Evolutionary conservation across 345 rosid species (phyloP).

Genomic region (Aquilaria yunnanensis): DNA sequence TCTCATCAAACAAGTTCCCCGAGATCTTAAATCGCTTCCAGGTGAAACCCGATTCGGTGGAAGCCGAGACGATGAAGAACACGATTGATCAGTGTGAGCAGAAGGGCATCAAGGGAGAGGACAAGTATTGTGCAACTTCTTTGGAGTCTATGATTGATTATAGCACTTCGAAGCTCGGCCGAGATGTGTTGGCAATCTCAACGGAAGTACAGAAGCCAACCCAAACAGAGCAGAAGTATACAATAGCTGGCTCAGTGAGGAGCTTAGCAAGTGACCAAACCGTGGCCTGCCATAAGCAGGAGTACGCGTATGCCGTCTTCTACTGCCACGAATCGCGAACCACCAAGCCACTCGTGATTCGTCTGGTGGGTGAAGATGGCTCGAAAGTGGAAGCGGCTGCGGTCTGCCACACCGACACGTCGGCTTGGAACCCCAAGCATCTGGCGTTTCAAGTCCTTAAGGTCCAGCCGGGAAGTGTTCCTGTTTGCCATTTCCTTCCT

Average conservation of each 20-base stretch:
- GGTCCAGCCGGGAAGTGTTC: constrained; percentile 64
- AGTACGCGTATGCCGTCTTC: constrained; percentile 70
- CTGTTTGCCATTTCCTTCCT: constrained; percentile 82
- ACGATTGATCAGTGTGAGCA: constrained; percentile 68
- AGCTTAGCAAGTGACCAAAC: constrained; percentile 35
- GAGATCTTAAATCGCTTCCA: constrained; percentile 45
- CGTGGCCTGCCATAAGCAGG: constrained; percentile 82
- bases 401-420: constrained; percentile 78
- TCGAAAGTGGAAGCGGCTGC: constrained; percentile 59
- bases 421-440: constrained; percentile 82
- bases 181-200: constrained; percentile 40
- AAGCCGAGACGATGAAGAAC: constrained; percentile 58
- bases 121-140: constrained; percentile 74
- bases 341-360: constrained; percentile 50
- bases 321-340: constrained; percentile 62
- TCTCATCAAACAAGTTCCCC: constrained; percentile 51
- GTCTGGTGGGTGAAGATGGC: constrained; percentile 58
- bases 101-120: constrained; percentile 60
- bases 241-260: constrained; percentile 31
- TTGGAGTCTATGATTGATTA: constrained; percentile 82
- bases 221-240: constrained; percentile 36
- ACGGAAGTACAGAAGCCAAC: constrained; percentile 49
- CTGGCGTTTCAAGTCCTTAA: constrained; percentile 72
- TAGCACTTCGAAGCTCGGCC: constrained; percentile 62
- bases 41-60: constrained; percentile 48